These are phyloP conservation scores for Vitis cinerea DNA, from an alignment of 164 flowering plant species.

Conservation along the genomic window DNA sequence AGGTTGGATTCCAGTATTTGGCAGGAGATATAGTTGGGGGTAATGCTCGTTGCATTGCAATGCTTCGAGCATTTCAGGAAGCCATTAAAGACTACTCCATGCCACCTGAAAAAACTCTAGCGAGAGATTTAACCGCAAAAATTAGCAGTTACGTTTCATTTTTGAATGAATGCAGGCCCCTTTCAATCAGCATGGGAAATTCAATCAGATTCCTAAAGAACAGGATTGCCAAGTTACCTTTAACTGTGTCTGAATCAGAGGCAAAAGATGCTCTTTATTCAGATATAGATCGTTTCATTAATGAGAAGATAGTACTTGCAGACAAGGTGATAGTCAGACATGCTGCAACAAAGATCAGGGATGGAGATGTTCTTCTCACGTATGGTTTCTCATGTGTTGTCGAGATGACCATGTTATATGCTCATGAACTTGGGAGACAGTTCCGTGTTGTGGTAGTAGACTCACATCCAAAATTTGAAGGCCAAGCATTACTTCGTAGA, in stretches of 20 bases:
- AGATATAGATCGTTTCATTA: constrained; percentile 75
- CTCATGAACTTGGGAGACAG: constrained; percentile 85
- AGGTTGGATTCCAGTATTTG: constrained; percentile 84
- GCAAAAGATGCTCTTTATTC: constrained; percentile 66
- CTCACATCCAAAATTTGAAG: constrained; percentile 92
- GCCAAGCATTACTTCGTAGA: constrained; percentile 69
- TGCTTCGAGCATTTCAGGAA: constrained; percentile 85
- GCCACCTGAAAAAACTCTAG: constrained; percentile 70
- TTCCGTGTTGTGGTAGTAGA: constrained; percentile 88
- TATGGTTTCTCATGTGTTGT: constrained; percentile 78
- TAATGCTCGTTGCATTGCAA: constrained; percentile 91
- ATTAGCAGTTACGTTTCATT: constrained; percentile 77
- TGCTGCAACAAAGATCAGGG: constrained; percentile 88
- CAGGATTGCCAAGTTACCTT: constrained; percentile 63
- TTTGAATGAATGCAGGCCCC: constrained; percentile 78
- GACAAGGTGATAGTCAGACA: constrained; percentile 80
- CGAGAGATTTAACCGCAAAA: constrained; percentile 78
- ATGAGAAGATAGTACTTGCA: constrained; percentile 81
- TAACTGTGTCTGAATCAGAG: constrained; percentile 69
- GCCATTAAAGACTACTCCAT: constrained; percentile 73
- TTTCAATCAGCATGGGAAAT: constrained; percentile 95
- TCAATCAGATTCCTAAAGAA: constrained; percentile 79
- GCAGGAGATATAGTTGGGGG: constrained; percentile 80
- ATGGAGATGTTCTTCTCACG: constrained; percentile 91
- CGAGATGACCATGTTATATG: constrained; percentile 75